Base-by-base conservation (phyloP, 2,329 filamentous ascomycete genomes). In the Hypoxylon sp. region DNA sequence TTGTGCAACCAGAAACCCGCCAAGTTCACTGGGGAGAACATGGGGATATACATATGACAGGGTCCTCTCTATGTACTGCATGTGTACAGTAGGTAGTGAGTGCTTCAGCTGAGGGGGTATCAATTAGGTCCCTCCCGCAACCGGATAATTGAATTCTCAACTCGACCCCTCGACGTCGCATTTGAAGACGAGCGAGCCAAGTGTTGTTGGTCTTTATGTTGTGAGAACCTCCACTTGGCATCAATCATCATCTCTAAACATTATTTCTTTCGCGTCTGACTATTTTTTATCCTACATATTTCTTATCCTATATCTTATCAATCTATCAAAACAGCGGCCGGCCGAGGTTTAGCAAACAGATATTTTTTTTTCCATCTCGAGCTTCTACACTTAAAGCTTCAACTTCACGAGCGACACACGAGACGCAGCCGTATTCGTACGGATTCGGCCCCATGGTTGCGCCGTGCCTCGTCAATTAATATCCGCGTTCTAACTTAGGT, bases 101-200 rank as follows among this genome's bases (percentile, higher is more conserved):
- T 58, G 54, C 65, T 59, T 69, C 65, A 68, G 62, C 47, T 64
- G 61, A 67, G 63, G 69, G 67, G 67, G 61, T 52, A 26, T 59
- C 48, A 62, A 59, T 60, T 63, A 22, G 19, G 19, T 22, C 19
- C 48, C 57, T 67, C 63, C 65, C 64, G 61, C 51, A 59, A 62
- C 67, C 69, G 69, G 67, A 71, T 70, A 71, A 71, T 71, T 71
- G 52, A 52, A 60, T 51, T 47, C 60, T 58, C 46, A 60, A 48
- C 52, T 68, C 35, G 33, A 64, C 54, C 58, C 50, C 51, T 70
- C 68, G 62, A 68, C 59, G 68, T 68, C 65, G 68, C 62, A 68
- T 68, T 58, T 26, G 51, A 65, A 48, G 46, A 57, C 54, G 33
- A 44, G 44, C 56, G 39, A 58, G 26, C 44, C 51, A 31, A 56